A percentile compares a stretch with the other conserved stretches of the same genome.
Conservation (phyloP, 176 grass and related monocot species). For the Guadua angustifolia region DNA sequence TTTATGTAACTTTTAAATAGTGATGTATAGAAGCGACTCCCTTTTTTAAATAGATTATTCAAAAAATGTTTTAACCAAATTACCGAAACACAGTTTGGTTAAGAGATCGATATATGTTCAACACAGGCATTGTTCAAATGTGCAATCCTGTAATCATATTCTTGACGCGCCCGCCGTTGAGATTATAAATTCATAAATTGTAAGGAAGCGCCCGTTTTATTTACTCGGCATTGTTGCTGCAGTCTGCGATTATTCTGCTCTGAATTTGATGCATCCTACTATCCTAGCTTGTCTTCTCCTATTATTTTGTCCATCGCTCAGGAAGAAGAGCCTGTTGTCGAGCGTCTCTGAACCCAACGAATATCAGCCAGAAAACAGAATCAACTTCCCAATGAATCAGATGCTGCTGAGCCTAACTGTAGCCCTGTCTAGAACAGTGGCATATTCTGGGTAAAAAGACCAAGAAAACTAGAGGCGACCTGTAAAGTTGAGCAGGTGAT, state of each 20-base stretch:
- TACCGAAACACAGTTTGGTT: background rate
- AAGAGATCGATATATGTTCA: background rate
- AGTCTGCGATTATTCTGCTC: background rate
- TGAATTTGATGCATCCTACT: background rate
- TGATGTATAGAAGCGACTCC: no score
- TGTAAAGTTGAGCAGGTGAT: background rate
- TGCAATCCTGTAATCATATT: no score
- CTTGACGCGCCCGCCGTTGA: background rate
- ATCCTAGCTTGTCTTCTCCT: conserved; percentile 10
- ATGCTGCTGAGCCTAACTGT: conserved; percentile 2
- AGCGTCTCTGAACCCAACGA: conserved; percentile 17
- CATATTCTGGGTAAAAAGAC: no score
- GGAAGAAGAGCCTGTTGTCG: background rate
- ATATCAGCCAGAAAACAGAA: background rate
- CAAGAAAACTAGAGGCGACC: no score
- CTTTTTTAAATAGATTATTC: no score
- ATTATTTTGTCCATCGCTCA: conserved; percentile 6
- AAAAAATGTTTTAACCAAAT: no score
- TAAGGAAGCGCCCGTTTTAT: background rate
- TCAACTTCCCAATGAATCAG: background rate
- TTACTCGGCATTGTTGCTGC: background rate
- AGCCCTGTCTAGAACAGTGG: background rate
- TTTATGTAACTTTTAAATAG: no score
- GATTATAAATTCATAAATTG: background rate
- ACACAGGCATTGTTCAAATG: background rate